Percentiles rank a stretch among this genome's conserved stretches.
Evolutionary conservation across 352 stramenopile genomes (phyloP).

Genomic region (Phytophthora rubi): DNA sequence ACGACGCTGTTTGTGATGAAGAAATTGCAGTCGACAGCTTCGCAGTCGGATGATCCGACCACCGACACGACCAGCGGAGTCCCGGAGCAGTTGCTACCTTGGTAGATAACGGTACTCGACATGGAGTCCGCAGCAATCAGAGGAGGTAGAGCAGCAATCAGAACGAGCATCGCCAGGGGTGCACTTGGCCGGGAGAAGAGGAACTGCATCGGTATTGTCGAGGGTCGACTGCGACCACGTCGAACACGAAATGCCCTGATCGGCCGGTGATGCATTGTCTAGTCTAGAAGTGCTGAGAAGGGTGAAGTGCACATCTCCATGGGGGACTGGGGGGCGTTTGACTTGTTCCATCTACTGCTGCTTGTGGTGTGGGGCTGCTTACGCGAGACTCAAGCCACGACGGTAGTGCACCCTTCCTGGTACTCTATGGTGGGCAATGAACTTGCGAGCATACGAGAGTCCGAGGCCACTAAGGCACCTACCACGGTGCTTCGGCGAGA

Average conservation of each 20-base stretch:
- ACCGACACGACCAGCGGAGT: conserved; percentile 27
- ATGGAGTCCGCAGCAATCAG: conserved; percentile 10
- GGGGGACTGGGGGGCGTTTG: not conserved
- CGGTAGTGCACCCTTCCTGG: conserved; percentile 1
- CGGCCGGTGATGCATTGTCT: not conserved
- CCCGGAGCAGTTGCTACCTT: conserved; percentile 20
- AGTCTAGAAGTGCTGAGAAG: not conserved
- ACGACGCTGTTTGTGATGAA: conserved; percentile 14
- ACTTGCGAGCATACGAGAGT: not conserved
- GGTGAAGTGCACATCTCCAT: not conserved
- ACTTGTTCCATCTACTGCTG: not conserved
- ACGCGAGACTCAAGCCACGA: not conserved
- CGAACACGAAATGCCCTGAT: not conserved
- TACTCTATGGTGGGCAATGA: not conserved
- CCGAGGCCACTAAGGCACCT: not conserved
- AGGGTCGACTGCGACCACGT: not conserved
- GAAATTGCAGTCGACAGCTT: conserved; percentile 11
- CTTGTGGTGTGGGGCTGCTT: not conserved
- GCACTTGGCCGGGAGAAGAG: not conserved
- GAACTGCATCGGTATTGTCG: conserved; percentile 18
- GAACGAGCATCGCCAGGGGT: conserved; percentile 2
- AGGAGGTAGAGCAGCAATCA: conserved; percentile 23
- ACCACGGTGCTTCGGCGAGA: conserved; percentile 1
- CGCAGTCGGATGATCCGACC: conserved; percentile 15
- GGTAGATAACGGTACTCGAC: conserved; percentile 17